Evolutionary conservation across 208 protist genomes (phyloP), one percentile per base, ranked within the genome.

Genomic region (Wallacemonas sp.): DNA sequence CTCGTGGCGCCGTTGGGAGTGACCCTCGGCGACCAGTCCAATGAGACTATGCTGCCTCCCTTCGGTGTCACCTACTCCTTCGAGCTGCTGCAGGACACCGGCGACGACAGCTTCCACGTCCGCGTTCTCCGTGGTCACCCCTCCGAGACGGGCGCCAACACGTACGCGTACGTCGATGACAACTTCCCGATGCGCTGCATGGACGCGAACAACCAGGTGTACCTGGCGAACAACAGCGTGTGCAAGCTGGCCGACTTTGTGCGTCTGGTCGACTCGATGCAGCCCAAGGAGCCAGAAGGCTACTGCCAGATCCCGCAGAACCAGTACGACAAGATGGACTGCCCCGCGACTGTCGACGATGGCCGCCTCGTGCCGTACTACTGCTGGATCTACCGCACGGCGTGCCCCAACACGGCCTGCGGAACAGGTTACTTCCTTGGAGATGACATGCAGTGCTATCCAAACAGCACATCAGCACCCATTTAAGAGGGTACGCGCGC

Each of bases 81-180:
- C 34, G 84, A 87, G 66, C 72, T 91, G 33, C 78, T 91, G 41
- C 68, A 87, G 72, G 59, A 85, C 68, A 69, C 64, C 42, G 53
- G 17, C 34, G 55, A 73, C 46, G 45, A 61, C 59, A 67, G 36
- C 29, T 81, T 76, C 61, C 68, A 71, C 59, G 67, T 87, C 41
- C 75, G 78, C n/a, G 80, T 85, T 36, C 45, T 78, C 57, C 80
- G 84, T 15, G 78, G 75, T 32, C 24, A 29, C 36, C 84, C 84
- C 3, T 39, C 42, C 27, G 63, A 71, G 44, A 63, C 59, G 27
- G 62, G 44, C 21, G 68, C 38, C 57, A 63, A 57, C 59, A 77
- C 42, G 41, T 78, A 73, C 68, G 29, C 42, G 15, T 83, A 81
- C 61, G 38, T n/a, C 50, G 60, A 61, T 69, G 57, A 53, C 29